phyloP scores from a whole-genome alignment of 495 filamentous ascomycete genomes.

The Aspergillus haitiensis region DNA sequence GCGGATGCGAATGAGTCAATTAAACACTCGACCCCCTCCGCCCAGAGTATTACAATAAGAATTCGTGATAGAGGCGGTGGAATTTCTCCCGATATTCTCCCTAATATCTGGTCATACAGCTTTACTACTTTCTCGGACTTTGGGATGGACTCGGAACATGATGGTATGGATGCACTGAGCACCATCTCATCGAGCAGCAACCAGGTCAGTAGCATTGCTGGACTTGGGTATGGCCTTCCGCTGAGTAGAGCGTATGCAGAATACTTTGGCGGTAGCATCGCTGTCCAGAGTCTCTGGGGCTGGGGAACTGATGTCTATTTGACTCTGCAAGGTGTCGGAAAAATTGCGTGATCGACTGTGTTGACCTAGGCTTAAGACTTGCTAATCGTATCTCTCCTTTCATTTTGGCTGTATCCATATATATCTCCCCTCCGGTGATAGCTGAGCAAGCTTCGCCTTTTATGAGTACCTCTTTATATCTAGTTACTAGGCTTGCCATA shows the following conservation, averaged over 20 bases:
- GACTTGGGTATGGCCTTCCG: slow-evolving; percentile 89
- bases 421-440: no score
- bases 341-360: slow-evolving; percentile 38
- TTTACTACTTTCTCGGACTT: slow-evolving; percentile 90
- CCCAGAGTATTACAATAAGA: slow-evolving; percentile 88
- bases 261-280: slow-evolving; percentile 96
- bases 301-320: slow-evolving; percentile 90
- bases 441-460: no score
- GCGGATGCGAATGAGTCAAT: slow-evolving; percentile 40
- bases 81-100: slow-evolving; percentile 76
- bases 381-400: no score
- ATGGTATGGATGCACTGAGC: slow-evolving; percentile 65
- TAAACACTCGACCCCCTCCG: slow-evolving; percentile 49
- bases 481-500: no score
- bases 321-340: slow-evolving; percentile 81
- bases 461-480: no score
- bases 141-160: slow-evolving; percentile 42
- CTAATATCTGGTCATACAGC: slow-evolving; percentile 91
- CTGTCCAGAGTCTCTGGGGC: slow-evolving; percentile 89
- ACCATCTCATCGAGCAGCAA: slow-evolving; percentile 67
- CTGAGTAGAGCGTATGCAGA: slow-evolving; percentile 93
- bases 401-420: no score
- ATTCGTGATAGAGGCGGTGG: slow-evolving; percentile 95
- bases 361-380: no score
- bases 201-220: slow-evolving; percentile 76